phyloP scores from a whole-genome alignment of 2,329 filamentous ascomycete species.

The Chaetomium sp. region DNA sequence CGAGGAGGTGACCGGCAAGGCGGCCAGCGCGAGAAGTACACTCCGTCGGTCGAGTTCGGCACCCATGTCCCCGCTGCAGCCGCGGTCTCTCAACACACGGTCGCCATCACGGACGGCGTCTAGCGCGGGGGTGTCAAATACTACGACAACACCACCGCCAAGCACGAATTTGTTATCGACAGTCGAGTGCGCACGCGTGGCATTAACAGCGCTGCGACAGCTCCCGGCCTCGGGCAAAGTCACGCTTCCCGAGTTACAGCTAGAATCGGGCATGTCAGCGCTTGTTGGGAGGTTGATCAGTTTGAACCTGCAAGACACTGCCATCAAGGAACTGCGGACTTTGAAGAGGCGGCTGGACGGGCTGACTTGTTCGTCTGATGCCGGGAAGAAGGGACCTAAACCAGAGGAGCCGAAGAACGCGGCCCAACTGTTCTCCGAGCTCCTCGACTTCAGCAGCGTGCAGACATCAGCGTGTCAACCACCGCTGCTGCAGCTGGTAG shows the following conservation, averaged over 20 bases:
- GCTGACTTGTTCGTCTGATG: conserved; percentile 10
- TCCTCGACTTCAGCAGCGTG: conserved; percentile 54
- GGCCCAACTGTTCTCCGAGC: conserved; percentile 45
- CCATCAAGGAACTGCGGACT: conserved; percentile 60
- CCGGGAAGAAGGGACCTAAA: conserved; percentile 30
- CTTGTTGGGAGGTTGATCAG: conserved; percentile 60
- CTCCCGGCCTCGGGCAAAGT: conserved; percentile 49
- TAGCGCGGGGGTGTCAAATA: conserved; percentile 31
- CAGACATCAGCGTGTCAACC: conserved; percentile 29
- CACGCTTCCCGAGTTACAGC: conserved; percentile 55
- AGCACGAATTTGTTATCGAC: conserved; percentile 46
- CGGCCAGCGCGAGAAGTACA: conserved; percentile 31
- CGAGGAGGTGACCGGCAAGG: conserved; percentile 30
- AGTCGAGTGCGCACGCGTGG: conserved; percentile 63
- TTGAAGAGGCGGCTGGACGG: conserved; percentile 57
- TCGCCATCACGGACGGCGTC: conserved; percentile 39
- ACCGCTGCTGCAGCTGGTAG: conserved; percentile 47
- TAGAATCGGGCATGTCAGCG: conserved; percentile 68
- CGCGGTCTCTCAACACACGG: conserved; percentile 55
- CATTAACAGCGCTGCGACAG: conserved; percentile 58
- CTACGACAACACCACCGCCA: conserved; percentile 25
- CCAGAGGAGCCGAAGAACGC: conserved; percentile 30
- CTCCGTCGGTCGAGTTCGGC: conserved; percentile 50
- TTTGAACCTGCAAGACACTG: conserved; percentile 59
- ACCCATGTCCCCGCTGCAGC: conserved; percentile 56